Conservation (phyloP, 1,139 yeast species). For the Arxiozyma bovina region DNA sequence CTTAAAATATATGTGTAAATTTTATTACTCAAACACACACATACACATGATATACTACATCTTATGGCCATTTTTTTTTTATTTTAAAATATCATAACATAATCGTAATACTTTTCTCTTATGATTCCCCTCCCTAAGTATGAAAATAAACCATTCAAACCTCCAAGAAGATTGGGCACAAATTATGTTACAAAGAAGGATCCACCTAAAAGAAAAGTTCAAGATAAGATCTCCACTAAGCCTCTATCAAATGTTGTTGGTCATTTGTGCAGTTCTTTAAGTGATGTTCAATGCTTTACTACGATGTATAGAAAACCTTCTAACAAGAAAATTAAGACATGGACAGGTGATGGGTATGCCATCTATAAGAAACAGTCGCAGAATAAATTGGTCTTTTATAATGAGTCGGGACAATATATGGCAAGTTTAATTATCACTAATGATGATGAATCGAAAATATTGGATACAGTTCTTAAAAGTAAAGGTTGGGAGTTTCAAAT, state of each 20-base stretch:
- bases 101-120: not conserved
- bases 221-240: not conserved
- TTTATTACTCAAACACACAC: not conserved
- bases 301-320: conserved; percentile 68
- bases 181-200: not conserved
- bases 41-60: not conserved
- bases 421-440: conserved; percentile 19
- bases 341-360: conserved; percentile 88
- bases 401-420: conserved; percentile 27
- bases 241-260: not conserved
- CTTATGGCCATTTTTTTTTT: too few species aligned
- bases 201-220: not conserved
- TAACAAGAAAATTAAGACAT: conserved; percentile 73
- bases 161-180: conserved; percentile 22
- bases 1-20: not conserved
- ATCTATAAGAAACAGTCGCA: conserved; percentile 16
- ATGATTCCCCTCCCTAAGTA: conserved; percentile 22
- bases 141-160: conserved; percentile 31
- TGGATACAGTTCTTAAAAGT: conserved; percentile 39
- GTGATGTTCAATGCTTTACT: conserved; percentile 13
- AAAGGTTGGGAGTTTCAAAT: conserved; percentile 50
- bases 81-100: too few species aligned
- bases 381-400: conserved; percentile 22
- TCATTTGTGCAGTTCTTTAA: not conserved
- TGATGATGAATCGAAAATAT: conserved; percentile 17